These are phyloP conservation scores for Fusarium hainanense DNA, from an alignment of 2,329 filamentous ascomycete species.

Conservation along the genomic window DNA sequence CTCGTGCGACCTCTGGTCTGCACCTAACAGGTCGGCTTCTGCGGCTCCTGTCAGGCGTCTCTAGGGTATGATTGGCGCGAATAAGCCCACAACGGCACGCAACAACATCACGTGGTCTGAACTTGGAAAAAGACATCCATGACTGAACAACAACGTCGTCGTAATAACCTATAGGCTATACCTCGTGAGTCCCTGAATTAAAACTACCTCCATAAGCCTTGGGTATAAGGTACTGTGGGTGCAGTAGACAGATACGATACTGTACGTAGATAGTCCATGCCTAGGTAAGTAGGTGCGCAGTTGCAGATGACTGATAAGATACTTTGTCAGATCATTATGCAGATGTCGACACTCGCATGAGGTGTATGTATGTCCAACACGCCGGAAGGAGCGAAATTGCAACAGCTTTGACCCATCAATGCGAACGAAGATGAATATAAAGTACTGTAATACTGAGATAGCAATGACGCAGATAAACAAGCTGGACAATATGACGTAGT, in stretches of 20 bases:
- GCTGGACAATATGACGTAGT: slow-evolving; percentile 24
- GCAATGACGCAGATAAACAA: slow-evolving; percentile 27
- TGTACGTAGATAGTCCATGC: no score
- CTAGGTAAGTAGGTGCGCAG: neutral
- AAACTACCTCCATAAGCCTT: neutral
- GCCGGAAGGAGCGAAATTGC: neutral
- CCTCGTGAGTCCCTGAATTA: neutral
- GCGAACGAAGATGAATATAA: slow-evolving; percentile 2
- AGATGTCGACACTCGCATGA: neutral
- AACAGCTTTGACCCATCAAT: neutral
- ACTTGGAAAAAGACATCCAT: neutral
- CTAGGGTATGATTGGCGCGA: slow-evolving; percentile 36
- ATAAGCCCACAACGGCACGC: slow-evolving; percentile 10
- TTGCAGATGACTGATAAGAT: neutral
- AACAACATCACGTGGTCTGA: slow-evolving; percentile 24
- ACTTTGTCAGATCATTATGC: neutral
- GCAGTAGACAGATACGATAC: neutral
- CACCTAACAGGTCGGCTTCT: slow-evolving; percentile 22
- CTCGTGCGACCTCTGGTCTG: slow-evolving; percentile 27
- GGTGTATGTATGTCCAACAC: neutral
- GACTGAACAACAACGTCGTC: neutral
- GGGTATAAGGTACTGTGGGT: neutral
- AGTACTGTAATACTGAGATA: slow-evolving; percentile 6
- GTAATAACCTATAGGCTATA: slow-evolving; percentile 2
- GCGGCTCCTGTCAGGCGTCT: slow-evolving; percentile 32